Conservation (phyloP, 2,329 filamentous ascomycete species). For the Tolypocladium guangdongense region DNA sequence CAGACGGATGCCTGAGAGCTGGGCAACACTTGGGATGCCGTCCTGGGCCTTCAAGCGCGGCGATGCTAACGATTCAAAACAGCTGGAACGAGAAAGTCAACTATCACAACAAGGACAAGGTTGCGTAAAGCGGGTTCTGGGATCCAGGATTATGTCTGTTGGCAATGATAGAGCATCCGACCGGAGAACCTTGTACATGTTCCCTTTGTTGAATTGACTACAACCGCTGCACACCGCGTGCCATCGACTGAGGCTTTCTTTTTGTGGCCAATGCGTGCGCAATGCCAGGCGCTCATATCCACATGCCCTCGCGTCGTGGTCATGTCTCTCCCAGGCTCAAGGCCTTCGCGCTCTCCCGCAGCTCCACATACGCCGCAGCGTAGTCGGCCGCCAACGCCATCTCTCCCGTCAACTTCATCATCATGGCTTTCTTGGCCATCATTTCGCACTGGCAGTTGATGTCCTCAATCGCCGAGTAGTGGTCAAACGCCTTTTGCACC, state of each 20-base stretch:
- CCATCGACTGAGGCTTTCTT: background rate
- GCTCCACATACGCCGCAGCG: slow-evolving; percentile 51
- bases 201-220: slow-evolving; percentile 21
- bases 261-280: background rate
- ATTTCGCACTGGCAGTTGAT: slow-evolving; percentile 63
- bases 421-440: slow-evolving; percentile 70
- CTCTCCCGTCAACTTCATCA: slow-evolving; percentile 62
- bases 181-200: slow-evolving; percentile 19
- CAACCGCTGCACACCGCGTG: background rate
- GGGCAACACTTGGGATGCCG: background rate
- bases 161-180: slow-evolving; percentile 17
- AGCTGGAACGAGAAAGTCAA: slow-evolving; percentile 95
- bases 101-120: slow-evolving; percentile 91
- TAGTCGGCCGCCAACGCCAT: slow-evolving; percentile 52
- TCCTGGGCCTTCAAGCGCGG: background rate
- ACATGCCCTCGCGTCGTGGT: background rate
- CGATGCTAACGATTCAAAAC: background rate
- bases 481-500: slow-evolving; percentile 50
- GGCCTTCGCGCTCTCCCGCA: slow-evolving; percentile 31
- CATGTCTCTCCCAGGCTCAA: slow-evolving; percentile 13
- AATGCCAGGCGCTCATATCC: background rate
- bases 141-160: slow-evolving; percentile 7
- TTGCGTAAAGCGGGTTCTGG: slow-evolving; percentile 24
- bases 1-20: background rate
- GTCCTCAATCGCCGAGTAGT: slow-evolving; percentile 56